Evolutionary conservation across 2,329 filamentous ascomycete genomes (phyloP).

Genomic region (Daldinia eschscholtzii): DNA sequence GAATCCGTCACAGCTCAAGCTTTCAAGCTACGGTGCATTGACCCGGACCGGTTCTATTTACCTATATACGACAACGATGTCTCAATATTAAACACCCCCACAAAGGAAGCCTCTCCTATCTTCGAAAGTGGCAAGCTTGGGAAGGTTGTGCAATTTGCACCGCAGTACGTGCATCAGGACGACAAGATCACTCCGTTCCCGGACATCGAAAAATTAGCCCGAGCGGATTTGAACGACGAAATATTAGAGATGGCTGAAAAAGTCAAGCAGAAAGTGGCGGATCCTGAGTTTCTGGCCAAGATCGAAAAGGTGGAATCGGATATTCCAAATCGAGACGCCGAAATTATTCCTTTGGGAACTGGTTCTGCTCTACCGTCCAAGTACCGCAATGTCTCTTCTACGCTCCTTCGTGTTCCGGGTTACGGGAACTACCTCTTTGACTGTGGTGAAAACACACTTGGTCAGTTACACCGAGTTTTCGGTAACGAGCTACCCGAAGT

Average conservation of each 20-base stretch:
- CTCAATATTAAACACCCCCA: constrained; percentile 44
- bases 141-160: constrained; percentile 61
- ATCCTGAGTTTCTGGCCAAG: constrained; percentile 50
- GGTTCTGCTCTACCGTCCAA: constrained; percentile 92
- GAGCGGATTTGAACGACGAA: constrained; percentile 55
- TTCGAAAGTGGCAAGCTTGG: constrained; percentile 61
- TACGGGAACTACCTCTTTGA: constrained; percentile 92
- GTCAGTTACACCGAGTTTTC: constrained; percentile 84
- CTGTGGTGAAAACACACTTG: constrained; percentile 91
- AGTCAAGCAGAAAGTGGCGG: constrained; percentile 55
- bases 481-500: constrained; percentile 75
- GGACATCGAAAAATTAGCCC: constrained; percentile 58
- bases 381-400: constrained; percentile 94
- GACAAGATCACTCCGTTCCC: constrained; percentile 63
- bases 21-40: constrained; percentile 77
- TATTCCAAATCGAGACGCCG: constrained; percentile 79
- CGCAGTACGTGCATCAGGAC: constrained; percentile 60
- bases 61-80: constrained; percentile 73
- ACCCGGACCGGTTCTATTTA: constrained; percentile 78
- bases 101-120: constrained; percentile 35
- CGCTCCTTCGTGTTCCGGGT: constrained; percentile 84
- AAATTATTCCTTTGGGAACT: constrained; percentile 89
- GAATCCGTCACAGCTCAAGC: constrained; percentile 75
- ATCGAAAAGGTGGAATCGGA: constrained; percentile 67
- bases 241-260: constrained; percentile 66